Evolutionary conservation across 202 grass and related monocot genomes (phyloP), one percentile per base, ranked within the genome.

Genomic region (Carex arenaria): DNA sequence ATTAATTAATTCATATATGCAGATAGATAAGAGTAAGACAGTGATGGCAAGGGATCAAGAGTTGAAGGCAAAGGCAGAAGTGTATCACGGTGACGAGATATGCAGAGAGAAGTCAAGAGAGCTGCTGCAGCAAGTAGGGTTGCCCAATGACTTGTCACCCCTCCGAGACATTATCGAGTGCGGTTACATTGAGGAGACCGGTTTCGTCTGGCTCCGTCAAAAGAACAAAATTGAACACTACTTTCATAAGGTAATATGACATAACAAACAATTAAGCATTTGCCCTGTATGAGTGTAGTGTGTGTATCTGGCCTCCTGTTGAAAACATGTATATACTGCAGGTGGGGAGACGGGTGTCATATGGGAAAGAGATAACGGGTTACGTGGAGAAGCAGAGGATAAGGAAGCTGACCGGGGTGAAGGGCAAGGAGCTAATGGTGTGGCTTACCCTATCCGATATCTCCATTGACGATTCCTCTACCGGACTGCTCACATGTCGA

Each of bases 171-270:
- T 95, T 75, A 72, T 89, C 0, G 95, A 95, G 91, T 98, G 95
- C 15, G 95, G 92, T 3, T 88, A 88, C 67, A 81, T 93, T 3
- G 68, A 92, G 87, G 94, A 93, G 75, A 91, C 92, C 14, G 94
- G 92, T 30, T 97, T 85, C 77, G 90, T 97, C 9, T 98, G 92
- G 95, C 90, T 95, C 61, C 94, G 85, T 78, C 95, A 94, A 82
- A 93, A 89, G 87, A 87, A 93, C 74, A 98, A 85, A 85, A 87
- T 86, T 10, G 90, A 98, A 22, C 90, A 98, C 75, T 14, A 65
- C 64, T 95, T 98, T 71, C 66, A 86, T 64, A 84, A 87, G 51
- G 28, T 94, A 79, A 61, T 49, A 42, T 71, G 4, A 47, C 2
- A 47, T 47, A 47, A 10, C 43, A 47, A 10, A 47, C 10, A 47